Evolutionary conservation across 2,329 filamentous ascomycete genomes (phyloP), one percentile per base, ranked within the genome.

Genomic region (Xylaria arbuscula): DNA sequence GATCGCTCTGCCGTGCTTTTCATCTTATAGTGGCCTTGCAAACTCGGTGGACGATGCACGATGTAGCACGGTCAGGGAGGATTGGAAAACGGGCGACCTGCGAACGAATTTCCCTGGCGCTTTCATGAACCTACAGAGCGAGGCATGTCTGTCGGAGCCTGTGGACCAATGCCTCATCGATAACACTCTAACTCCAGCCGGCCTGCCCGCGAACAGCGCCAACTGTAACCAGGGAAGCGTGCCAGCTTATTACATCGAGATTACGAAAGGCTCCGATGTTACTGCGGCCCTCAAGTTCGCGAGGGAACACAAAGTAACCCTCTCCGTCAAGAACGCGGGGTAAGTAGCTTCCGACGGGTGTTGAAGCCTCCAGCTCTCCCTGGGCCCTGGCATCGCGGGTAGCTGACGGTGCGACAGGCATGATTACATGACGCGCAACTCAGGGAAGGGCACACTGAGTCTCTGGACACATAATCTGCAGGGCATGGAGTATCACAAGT

Each of bases 1-100:
- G 6, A 63, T 79, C n/a, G 73, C 75, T 11, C 57, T 74, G n/a
- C 73, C 76, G 9, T 78, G 77, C 65, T 78, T 78, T 59, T 70
- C 74, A 17, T 68, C 47, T 3, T 78, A 76, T 56, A 69, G 72
- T 13, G 74, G 74, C 22, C 24, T 36, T 1, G 40, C 69, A 17
- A 62, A 68, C 10, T n/a, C 54, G 2, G 62, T 72, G 3, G 68
- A 77, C 59, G 64, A 72, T 47, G 45, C 55, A n/a, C 51, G 69
- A 40, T 78, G 76, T 54, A 60, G 72, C 2, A 60, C 55, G 9
- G 67, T 77, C 32, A 73, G 75, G 38, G 65, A 68, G 8, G 69
- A 74, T 40, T 78, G 76, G 63, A 73, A 68, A 11, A 70, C 63
- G 10, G 70, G 72, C 9, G 58, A 48, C 2, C 71, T 76, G n/a